phyloP scores from a whole-genome alignment of 768 basidiomycete genomes.

The Rhodotorula diobovata region DNA sequence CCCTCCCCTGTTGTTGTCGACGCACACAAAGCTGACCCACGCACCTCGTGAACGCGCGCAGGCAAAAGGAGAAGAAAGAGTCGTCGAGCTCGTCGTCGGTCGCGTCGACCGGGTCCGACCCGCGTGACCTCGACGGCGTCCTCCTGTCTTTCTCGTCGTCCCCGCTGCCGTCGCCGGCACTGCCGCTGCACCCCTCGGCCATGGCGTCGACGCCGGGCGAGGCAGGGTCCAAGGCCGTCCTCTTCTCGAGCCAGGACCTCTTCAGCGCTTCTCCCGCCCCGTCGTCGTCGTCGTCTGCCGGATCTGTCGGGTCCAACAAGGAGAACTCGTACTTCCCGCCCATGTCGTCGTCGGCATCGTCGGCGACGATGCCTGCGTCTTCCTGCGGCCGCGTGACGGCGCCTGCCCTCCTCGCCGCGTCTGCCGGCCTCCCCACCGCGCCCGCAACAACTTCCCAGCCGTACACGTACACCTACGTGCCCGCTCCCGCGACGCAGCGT shows the following conservation, averaged over 20 bases:
- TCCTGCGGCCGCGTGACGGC: not conserved
- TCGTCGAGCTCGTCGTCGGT: conserved; percentile 13
- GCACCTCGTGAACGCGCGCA: not conserved
- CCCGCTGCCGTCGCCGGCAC: conserved; percentile 5
- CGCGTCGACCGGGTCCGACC: conserved; percentile 19
- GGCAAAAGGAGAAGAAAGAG: conserved; percentile 41
- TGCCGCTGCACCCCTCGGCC: conserved; percentile 2
- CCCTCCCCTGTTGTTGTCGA: not conserved
- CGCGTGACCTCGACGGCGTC: conserved; percentile 31
- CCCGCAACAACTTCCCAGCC: not conserved
- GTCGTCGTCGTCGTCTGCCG: not conserved
- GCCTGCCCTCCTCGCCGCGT: not conserved
- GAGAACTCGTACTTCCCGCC: conserved; percentile 1
- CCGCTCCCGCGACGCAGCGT: not conserved
- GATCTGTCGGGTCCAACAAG: conserved; percentile 2
- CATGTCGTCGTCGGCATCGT: not conserved
- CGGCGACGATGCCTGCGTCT: not conserved
- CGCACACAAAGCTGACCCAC: not conserved
- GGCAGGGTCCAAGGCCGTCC: not conserved
- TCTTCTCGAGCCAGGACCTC: not conserved
- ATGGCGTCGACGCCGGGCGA: not conserved
- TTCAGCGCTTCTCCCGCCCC: not conserved
- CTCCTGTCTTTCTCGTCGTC: conserved; percentile 31
- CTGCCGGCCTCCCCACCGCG: not conserved
- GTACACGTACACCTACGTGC: conserved; percentile 22